These are phyloP conservation scores for Fagus crenata DNA, from an alignment of 306 rosid genomes.

Conservation along the genomic window DNA sequence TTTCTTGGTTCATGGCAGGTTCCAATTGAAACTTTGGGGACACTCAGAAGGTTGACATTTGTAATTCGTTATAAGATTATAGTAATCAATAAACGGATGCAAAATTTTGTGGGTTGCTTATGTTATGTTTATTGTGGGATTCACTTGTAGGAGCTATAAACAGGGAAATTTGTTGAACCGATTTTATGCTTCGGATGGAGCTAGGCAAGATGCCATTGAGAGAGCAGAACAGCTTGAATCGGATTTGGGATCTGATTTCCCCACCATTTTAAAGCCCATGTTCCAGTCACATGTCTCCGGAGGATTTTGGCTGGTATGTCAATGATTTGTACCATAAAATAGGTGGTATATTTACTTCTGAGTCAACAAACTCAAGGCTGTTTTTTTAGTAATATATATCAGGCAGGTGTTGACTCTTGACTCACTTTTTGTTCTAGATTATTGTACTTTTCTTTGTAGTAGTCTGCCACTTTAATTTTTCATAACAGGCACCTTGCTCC, in stretches of 20 bases:
- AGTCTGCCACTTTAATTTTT: too few relatives aligned
- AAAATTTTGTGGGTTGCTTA: background rate
- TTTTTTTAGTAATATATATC: background rate
- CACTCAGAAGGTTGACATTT: conserved; percentile 35
- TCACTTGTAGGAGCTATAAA: conserved; percentile 31
- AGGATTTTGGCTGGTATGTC: conserved; percentile 62
- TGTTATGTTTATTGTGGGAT: background rate
- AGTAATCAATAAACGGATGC: background rate
- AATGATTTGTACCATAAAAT: background rate
- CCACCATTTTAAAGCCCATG: conserved; percentile 51
- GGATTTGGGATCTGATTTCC: conserved; percentile 37
- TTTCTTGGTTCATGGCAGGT: conserved; percentile 34
- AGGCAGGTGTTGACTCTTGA: background rate
- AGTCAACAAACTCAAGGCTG: background rate
- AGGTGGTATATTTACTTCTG: background rate
- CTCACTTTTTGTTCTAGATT: background rate
- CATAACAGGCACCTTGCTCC: too few relatives aligned
- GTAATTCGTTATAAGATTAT: background rate
- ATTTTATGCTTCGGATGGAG: conserved; percentile 47
- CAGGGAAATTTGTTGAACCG: conserved; percentile 45
- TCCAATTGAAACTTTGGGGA: conserved; percentile 34
- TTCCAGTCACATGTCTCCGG: conserved; percentile 57
- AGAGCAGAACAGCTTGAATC: conserved; percentile 42
- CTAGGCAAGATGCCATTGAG: conserved; percentile 37
- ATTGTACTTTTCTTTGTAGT: background rate